These are phyloP conservation scores for Fusarium sp. DNA, from an alignment of 2,329 filamentous ascomycete species.

Conservation along the genomic window DNA sequence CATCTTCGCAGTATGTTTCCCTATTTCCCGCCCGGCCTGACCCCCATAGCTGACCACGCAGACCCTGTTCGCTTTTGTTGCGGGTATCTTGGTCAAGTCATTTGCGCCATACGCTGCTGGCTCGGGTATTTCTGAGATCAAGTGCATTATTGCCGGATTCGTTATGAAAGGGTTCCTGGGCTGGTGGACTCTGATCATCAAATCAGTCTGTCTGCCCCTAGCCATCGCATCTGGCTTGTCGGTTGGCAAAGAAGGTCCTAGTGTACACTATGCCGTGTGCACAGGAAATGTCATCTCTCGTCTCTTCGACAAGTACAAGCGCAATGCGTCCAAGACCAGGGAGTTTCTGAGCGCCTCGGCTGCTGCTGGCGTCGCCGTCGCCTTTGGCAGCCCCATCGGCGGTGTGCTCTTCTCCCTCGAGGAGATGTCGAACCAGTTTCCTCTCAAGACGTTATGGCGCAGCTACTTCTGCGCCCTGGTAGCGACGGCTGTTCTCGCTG, in stretches of 20 bases:
- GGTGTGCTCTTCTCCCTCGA: constrained; percentile 96
- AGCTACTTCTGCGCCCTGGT: constrained; percentile 98
- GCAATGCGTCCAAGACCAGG: constrained; percentile 91
- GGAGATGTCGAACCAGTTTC: constrained; percentile 97
- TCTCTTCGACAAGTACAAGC: constrained; percentile 90
- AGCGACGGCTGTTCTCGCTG: constrained; percentile 88
- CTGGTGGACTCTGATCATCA: constrained; percentile 90
- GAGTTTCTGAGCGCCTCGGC: constrained; percentile 96
- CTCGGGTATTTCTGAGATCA: constrained; percentile 98
- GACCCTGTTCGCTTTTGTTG: constrained; percentile 81
- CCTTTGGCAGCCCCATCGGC: constrained; percentile 96
- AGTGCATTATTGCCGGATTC: constrained; percentile 98
- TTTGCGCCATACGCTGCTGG: constrained; percentile 97
- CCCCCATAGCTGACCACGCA: constrained; percentile 46
- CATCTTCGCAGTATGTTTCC: constrained; percentile 73
- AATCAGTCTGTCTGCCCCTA: constrained; percentile 88
- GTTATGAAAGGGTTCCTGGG: constrained; percentile 99
- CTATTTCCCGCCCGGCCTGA: background rate
- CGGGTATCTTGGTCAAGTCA: constrained; percentile 84
- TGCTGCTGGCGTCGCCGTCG: constrained; percentile 93
- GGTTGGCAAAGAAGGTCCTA: constrained; percentile 96
- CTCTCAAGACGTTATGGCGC: constrained; percentile 96
- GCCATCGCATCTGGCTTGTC: constrained; percentile 94
- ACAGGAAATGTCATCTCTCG: constrained; percentile 96
- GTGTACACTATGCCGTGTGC: constrained; percentile 98